These are phyloP conservation scores for Trichoderma koningii DNA, from an alignment of 2,329 filamentous ascomycete species.

Conservation along the genomic window DNA sequence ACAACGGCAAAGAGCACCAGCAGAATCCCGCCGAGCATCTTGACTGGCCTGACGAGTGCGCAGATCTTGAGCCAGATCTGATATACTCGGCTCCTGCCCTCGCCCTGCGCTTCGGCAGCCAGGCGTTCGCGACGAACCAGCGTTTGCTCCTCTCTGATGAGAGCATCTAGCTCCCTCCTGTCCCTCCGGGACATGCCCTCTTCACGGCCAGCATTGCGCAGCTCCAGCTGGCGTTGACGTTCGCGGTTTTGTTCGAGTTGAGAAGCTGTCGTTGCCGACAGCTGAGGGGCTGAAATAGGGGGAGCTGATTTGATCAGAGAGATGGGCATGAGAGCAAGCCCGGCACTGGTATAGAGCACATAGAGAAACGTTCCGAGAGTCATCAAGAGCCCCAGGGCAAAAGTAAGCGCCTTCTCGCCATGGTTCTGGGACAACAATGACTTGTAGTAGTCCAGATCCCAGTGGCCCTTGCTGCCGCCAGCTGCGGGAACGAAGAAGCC, in stretches of 20 bases:
- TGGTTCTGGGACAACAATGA: constrained; percentile 75
- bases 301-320: constrained; percentile 91
- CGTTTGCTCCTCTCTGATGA: constrained; percentile 88
- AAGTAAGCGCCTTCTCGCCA: constrained; percentile 89
- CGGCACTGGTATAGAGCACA: constrained; percentile 83
- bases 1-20: constrained; percentile 73
- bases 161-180: constrained; percentile 80
- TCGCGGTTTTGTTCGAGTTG: constrained; percentile 87
- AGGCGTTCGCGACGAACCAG: constrained; percentile 86
- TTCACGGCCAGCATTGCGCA: constrained; percentile 74
- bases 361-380: constrained; percentile 85
- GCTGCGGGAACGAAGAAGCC: constrained; percentile 92
- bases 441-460: constrained; percentile 91
- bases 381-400: constrained; percentile 84
- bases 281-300: constrained; percentile 76
- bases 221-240: constrained; percentile 86
- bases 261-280: constrained; percentile 74
- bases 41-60: constrained; percentile 82
- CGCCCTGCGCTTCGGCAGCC: constrained; percentile 77
- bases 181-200: constrained; percentile 81
- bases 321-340: constrained; percentile 84
- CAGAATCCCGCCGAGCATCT: constrained; percentile 80
- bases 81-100: constrained; percentile 74
- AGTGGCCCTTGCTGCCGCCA: constrained; percentile 65
- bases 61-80: constrained; percentile 77